Evolutionary conservation across 192 early-diverging fungal genomes (phyloP).

Genomic region (Linnemannia hyalina): DNA sequence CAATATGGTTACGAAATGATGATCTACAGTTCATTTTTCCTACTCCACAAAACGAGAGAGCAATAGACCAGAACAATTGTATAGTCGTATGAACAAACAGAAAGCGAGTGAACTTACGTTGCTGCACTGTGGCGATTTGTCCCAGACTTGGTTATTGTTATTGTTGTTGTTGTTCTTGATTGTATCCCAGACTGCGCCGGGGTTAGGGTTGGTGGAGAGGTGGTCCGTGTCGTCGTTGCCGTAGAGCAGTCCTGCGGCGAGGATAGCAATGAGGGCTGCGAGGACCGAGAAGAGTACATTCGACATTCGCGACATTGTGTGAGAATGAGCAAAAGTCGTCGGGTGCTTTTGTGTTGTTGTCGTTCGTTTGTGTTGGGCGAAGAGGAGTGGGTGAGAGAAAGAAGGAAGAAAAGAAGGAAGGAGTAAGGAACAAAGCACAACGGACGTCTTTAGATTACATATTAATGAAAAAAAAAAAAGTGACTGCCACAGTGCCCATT

Average conservation of each 20-base stretch:
- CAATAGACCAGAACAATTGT: neutral
- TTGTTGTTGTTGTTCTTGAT: neutral
- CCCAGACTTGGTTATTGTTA: neutral
- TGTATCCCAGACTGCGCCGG: neutral
- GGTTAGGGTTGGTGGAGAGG: neutral
- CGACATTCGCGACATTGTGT: conserved; percentile 27
- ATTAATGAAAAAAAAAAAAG: neutral
- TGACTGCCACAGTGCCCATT: neutral
- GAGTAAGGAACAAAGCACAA: neutral
- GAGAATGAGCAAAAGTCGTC: neutral
- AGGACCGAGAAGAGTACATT: conserved; percentile 27
- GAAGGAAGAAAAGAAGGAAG: neutral
- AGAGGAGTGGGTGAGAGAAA: neutral
- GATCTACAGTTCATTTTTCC: neutral
- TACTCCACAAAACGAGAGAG: neutral
- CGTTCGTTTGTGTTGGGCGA: neutral
- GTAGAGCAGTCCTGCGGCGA: conserved; percentile 40
- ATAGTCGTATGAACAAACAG: neutral
- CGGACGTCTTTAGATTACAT: neutral
- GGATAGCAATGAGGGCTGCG: conserved; percentile 38
- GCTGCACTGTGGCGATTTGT: conserved; percentile 25
- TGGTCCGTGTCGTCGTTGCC: conserved; percentile 8
- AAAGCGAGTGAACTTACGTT: conserved; percentile 25
- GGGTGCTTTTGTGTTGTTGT: neutral
- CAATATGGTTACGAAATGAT: neutral